Evolutionary conservation across 2,329 filamentous ascomycete genomes (phyloP), one percentile per base, ranked within the genome.

Genomic region (Fusarium coffeatum): DNA sequence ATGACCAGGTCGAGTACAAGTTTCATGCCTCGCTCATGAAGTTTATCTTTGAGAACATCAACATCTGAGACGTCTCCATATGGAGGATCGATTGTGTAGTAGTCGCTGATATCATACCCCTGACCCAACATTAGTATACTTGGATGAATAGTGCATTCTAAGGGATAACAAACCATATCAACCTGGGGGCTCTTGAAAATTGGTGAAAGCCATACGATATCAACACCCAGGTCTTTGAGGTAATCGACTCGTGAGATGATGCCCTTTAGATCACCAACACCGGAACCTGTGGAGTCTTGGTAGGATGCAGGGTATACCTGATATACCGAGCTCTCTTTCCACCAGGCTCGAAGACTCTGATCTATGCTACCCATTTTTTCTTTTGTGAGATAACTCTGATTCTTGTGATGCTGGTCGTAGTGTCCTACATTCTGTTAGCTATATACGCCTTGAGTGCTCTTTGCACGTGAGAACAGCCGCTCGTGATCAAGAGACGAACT

Each of bases 1-100:
- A 93, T 87, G 3, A 93, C 92, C 12, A 93, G 80, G 73, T 93
- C 91, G 71, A 93, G 85, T 23, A 93, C 85, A 13, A 93, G 81
- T 76, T 89, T 90, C 86, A 93, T 91, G 4, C 85, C 87, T 4
- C 89, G 82, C 32, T 84, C 77, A 64, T 93, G 89, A 27, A 88
- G 85, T 25, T 85, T 85, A 49, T 87, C 78, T 55, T 90, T 89
- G 56, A 93, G 79, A 2, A 80, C 77, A 51, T 93, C 89, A 23
- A 93, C 87, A 75, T 94, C 90, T 53, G 82, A 81, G 41, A 94
- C 80, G 20, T 88, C 88, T 18, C 92, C 92, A 68, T 92, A 93
- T 18, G 84, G 85, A 4, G 87, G 83, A 68, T 93, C 85, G 54
- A 94, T 89, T 34, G 80, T 83, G 70, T 87, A 85, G 72, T 93